phyloP scores from a whole-genome alignment of 192 early-diverging fungal genomes.

The Piromyces sp. region DNA sequence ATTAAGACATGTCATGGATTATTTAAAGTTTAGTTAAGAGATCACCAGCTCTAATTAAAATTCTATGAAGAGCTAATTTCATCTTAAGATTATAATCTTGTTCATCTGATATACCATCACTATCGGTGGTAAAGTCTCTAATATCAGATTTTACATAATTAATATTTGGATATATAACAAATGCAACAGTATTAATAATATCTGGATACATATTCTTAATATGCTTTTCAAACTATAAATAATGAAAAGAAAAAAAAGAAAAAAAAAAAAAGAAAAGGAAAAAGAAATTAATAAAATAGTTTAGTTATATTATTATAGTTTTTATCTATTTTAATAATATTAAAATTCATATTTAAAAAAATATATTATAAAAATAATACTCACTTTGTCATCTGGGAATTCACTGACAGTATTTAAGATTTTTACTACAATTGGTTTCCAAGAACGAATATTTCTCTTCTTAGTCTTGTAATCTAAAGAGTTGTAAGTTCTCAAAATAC shows the following conservation, averaged over 20 bases:
- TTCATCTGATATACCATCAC: background rate
- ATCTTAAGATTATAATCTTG: background rate
- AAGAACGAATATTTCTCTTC: conserved; percentile 46
- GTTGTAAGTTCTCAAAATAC: conserved; percentile 43
- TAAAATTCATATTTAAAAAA: background rate
- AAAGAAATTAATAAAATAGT: too few species aligned
- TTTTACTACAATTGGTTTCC: conserved; percentile 55
- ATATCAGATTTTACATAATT: background rate
- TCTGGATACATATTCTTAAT: background rate
- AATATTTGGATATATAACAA: background rate
- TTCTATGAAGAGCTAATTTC: background rate
- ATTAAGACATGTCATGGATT: too few species aligned
- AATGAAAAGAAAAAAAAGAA: background rate
- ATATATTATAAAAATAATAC: background rate
- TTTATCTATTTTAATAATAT: too few species aligned
- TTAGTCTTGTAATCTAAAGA: conserved; percentile 52
- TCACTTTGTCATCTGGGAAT: conserved; percentile 43
- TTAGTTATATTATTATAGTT: too few species aligned
- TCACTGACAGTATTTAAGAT: conserved; percentile 49
- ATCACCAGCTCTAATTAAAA: background rate
- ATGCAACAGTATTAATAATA: background rate
- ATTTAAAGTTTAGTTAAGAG: background rate
- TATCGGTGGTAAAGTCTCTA: background rate
- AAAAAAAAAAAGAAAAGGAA: too few species aligned
- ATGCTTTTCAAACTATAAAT: background rate